Percentiles rank a stretch among this genome's conserved stretches.
These are phyloP conservation scores for Trifolium repens DNA, from an alignment of 306 rosid genomes.

Conservation along the genomic window DNA sequence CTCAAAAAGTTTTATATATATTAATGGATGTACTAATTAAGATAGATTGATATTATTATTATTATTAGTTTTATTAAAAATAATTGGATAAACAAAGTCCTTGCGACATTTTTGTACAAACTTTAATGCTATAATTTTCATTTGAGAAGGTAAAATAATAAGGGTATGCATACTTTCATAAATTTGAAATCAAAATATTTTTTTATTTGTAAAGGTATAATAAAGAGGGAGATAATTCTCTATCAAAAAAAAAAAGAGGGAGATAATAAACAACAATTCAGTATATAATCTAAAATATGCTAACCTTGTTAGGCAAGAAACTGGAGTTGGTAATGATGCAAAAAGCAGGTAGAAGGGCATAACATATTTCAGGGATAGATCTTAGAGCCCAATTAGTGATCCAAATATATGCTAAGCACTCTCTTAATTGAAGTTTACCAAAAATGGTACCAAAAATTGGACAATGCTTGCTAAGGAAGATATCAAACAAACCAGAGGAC, in stretches of 20 bases:
- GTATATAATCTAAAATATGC: not conserved
- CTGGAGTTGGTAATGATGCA: conserved; percentile 65
- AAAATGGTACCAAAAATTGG: conserved; percentile 54
- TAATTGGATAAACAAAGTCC: no score
- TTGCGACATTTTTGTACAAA: no score
- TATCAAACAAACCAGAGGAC: conserved; percentile 57
- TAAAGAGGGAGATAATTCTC: no score
- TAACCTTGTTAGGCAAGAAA: conserved; percentile 67
- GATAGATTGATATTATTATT: no score
- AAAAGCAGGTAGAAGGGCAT: conserved; percentile 61
- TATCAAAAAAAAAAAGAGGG: no score
- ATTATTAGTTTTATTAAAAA: no score
- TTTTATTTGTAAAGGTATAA: not conserved
- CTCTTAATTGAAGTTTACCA: conserved; percentile 63
- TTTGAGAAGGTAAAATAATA: no score
- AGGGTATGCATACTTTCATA: no score
- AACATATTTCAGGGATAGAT: conserved; percentile 55
- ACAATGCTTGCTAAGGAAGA: conserved; percentile 51
- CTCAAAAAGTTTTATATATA: no score
- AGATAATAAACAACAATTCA: not conserved
- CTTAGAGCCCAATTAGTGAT: conserved; percentile 47
- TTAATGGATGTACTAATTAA: no score
- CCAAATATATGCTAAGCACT: conserved; percentile 61
- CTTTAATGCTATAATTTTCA: no score
- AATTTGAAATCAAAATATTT: no score